phyloP scores from a whole-genome alignment of 805 yeast genomes.

The Metschnikowia arizonensis region DNA sequence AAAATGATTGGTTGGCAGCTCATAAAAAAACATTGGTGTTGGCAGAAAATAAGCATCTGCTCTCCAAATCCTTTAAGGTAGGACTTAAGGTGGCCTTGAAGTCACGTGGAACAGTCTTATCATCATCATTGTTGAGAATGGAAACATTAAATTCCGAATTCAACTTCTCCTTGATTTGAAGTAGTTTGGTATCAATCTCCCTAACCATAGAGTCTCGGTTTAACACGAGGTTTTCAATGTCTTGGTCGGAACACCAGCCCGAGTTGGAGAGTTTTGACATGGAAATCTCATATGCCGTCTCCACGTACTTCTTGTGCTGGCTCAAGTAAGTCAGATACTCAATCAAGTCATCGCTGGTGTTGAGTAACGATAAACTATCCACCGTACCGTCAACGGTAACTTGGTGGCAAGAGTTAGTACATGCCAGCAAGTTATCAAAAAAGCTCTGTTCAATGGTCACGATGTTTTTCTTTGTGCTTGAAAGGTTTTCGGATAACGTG shows the following conservation, averaged over 20 bases:
- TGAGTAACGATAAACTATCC: constrained; percentile 20
- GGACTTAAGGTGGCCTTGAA: constrained; percentile 21
- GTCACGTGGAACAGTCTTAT: background rate
- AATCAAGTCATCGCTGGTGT: constrained; percentile 24
- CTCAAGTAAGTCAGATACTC: constrained; percentile 31
- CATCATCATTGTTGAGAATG: constrained; percentile 16
- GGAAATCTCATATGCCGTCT: constrained; percentile 33
- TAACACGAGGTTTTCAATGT: constrained; percentile 32
- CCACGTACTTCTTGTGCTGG: constrained; percentile 31
- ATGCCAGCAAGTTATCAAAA: constrained; percentile 21
- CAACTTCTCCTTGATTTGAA: constrained; percentile 36
- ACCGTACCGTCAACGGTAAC: background rate
- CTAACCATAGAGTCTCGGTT: constrained; percentile 36
- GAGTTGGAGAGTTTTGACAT: constrained; percentile 28
- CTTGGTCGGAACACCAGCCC: constrained; percentile 43
- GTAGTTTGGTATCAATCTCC: constrained; percentile 36
- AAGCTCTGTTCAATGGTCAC: constrained; percentile 33
- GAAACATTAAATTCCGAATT: constrained; percentile 27
- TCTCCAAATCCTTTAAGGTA: constrained; percentile 33
- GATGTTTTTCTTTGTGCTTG: constrained; percentile 25
- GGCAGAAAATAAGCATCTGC: constrained; percentile 26
- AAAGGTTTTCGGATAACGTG: constrained; percentile 35
- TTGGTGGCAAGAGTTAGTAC: background rate
- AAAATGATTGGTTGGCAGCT: too few species aligned
- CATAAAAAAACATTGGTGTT: background rate